These are phyloP conservation scores for Begonia loranthoides DNA, from an alignment of 306 rosid species.

Conservation along the genomic window DNA sequence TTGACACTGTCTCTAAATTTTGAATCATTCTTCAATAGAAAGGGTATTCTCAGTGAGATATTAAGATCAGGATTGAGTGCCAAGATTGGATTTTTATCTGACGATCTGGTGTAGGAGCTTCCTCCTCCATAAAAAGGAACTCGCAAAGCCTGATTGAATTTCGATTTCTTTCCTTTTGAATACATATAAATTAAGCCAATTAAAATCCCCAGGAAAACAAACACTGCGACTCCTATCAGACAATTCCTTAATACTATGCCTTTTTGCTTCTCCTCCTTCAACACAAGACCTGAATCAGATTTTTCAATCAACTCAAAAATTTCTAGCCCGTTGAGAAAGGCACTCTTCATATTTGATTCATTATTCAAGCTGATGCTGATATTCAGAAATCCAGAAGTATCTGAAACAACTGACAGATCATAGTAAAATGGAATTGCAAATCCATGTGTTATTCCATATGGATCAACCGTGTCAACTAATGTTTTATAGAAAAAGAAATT, in stretches of 20 bases:
- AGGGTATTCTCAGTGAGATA: not conserved
- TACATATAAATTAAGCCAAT: not conserved
- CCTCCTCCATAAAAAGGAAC: not conserved
- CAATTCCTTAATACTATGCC: not conserved
- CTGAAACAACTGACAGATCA: not conserved
- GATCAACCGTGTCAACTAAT: not conserved
- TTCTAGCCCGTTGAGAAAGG: constrained; percentile 5
- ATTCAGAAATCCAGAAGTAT: constrained; percentile 1
- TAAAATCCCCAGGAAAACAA: not conserved
- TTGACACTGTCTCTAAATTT: too few relatives aligned
- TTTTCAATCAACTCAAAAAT: constrained; percentile 7
- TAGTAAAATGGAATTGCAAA: constrained; percentile 5
- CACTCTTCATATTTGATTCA: not conserved
- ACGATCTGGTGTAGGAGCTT: not conserved
- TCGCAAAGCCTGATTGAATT: not conserved
- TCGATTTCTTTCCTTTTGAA: not conserved
- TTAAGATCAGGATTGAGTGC: constrained; percentile 7
- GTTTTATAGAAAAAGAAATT: not conserved
- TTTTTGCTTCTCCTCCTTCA: not conserved
- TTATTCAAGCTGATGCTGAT: not conserved
- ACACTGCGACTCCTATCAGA: not conserved
- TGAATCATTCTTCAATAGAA: too few relatives aligned
- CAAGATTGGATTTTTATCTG: not conserved
- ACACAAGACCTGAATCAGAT: not conserved
- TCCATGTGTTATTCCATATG: rapidly evolving